phyloP scores from a whole-genome alignment of 768 basidiomycete species.

The Candolleomyces eurysporus region DNA sequence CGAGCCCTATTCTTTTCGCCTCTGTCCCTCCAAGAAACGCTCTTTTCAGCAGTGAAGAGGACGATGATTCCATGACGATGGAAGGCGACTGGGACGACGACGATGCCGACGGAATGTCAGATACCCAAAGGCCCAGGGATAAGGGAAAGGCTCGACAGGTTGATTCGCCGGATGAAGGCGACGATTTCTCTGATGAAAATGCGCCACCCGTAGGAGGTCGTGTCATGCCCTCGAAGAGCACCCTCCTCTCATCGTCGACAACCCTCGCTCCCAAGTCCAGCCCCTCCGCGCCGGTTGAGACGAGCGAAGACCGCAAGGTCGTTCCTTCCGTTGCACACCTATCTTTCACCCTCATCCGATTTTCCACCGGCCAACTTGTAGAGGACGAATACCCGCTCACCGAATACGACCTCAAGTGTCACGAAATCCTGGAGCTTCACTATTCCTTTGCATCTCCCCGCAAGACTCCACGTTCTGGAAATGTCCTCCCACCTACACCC shows the following conservation, averaged over 20 bases:
- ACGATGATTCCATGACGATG: not conserved
- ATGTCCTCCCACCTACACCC: conserved; percentile 5
- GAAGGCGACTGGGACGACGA: conserved; percentile 13
- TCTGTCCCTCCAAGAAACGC: conserved; percentile 11
- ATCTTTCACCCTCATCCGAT: conserved; percentile 55
- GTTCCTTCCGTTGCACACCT: conserved; percentile 9
- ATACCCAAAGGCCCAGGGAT: not conserved
- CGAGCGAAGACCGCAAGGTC: not conserved
- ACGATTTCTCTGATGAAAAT: not conserved
- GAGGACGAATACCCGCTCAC: conserved; percentile 59
- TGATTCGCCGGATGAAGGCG: not conserved
- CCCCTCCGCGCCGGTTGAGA: not conserved
- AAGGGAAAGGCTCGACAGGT: conserved; percentile 3
- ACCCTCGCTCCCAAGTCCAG: conserved; percentile 3
- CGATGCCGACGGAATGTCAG: not conserved
- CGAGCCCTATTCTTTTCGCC: conserved; percentile 45
- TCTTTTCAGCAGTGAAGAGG: conserved; percentile 11
- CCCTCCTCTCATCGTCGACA: not conserved
- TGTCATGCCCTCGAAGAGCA: not conserved
- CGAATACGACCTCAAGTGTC: conserved; percentile 58
- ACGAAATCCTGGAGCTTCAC: conserved; percentile 74
- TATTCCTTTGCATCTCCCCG: conserved; percentile 10
- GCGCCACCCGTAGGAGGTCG: not conserved
- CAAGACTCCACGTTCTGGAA: conserved; percentile 13
- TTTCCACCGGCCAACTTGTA: conserved; percentile 67